phyloP scores from a whole-genome alignment of 805 yeast species.

The Candida suzukii region DNA sequence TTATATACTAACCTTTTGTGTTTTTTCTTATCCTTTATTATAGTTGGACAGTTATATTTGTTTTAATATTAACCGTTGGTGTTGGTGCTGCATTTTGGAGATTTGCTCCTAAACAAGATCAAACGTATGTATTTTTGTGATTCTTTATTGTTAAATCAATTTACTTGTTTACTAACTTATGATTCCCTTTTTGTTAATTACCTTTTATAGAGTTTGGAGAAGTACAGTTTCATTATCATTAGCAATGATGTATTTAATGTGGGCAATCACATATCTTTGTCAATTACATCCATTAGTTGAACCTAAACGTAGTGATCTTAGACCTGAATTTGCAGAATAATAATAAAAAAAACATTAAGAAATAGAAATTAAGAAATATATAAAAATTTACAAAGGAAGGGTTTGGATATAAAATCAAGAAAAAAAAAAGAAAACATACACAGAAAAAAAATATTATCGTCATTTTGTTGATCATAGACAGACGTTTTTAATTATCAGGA shows the following conservation, averaged over 20 bases:
- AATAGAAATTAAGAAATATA: too few relatives aligned
- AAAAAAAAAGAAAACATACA: too few relatives aligned
- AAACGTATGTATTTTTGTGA: slow-evolving; percentile 40
- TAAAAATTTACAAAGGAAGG: too few relatives aligned
- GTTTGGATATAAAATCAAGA: too few relatives aligned
- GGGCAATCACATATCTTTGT: slow-evolving; percentile 78
- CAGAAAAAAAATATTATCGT: too few relatives aligned
- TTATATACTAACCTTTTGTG: too few relatives aligned
- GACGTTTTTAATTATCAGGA: too few relatives aligned
- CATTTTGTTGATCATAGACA: too few relatives aligned
- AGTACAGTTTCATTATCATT: slow-evolving; percentile 61
- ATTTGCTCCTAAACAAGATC: slow-evolving; percentile 77
- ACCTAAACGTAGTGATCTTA: slow-evolving; percentile 83
- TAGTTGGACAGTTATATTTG: slow-evolving; percentile 67
- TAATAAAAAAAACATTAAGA: too few relatives aligned
- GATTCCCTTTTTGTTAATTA: not conserved
- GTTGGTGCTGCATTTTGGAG: slow-evolving; percentile 71
- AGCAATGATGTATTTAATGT: slow-evolving; percentile 60
- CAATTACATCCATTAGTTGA: slow-evolving; percentile 89
- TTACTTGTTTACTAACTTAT: not conserved
- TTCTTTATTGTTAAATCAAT: not conserved
- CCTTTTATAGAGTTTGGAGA: slow-evolving; percentile 50
- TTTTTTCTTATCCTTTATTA: not conserved
- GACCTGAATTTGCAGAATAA: slow-evolving; percentile 64
- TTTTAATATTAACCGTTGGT: slow-evolving; percentile 49